Base-by-base conservation (phyloP, 208 protist genomes). In the Leishmania lainsoni region DNA sequence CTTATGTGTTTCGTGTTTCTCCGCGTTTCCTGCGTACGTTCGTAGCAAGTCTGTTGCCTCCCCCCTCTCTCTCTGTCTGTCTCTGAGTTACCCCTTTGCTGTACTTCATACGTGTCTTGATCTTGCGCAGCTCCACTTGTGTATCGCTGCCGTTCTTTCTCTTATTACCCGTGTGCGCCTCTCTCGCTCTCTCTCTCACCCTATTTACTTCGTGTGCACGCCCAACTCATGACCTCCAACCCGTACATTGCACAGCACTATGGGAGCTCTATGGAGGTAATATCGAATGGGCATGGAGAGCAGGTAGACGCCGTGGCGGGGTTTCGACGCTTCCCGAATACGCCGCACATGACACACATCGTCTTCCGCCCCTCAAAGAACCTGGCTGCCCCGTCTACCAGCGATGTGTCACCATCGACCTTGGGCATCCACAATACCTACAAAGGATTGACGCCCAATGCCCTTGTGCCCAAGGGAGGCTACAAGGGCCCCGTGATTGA, bases 181-280 rank as follows among this genome's bases (percentile, higher is more conserved):
- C 59, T 75, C 4, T 52, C 35, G 2, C 26, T 20, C 71, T 9
- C 59, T 75, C 4, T 52, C 35, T 5, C 26, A 78, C 80, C 63
- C 16, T 74, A 48, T 75, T 48, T 72, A 56, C 48, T 68, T 82
- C 61, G 76, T 45, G 12, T 80, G 61, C 1, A 16, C 14, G 71
- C 48, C 10, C 3, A 10, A 59, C 73, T 63, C 39, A 97, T 95
- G 93, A 85, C 72, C 42, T 79, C 83, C 39, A 97, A 97, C 71
- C 93, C 93, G 3, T 94, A 93, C 78, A 83, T 97, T 12, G 75
- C 88, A 3, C 89, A 91, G 42, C 92, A 93, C 80, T 97, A 93
- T 83, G 92, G 93, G 12, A 70, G 59, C 69, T 83, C 83, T 22
- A 74, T 92, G 56, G 83, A 90, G 69, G 74, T 82, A 76, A 54